A percentile compares a stretch with the other conserved stretches of the same genome.
These are phyloP conservation scores for Parathielavia hyrcaniae DNA, from an alignment of 495 filamentous ascomycete genomes.

Conservation along the genomic window DNA sequence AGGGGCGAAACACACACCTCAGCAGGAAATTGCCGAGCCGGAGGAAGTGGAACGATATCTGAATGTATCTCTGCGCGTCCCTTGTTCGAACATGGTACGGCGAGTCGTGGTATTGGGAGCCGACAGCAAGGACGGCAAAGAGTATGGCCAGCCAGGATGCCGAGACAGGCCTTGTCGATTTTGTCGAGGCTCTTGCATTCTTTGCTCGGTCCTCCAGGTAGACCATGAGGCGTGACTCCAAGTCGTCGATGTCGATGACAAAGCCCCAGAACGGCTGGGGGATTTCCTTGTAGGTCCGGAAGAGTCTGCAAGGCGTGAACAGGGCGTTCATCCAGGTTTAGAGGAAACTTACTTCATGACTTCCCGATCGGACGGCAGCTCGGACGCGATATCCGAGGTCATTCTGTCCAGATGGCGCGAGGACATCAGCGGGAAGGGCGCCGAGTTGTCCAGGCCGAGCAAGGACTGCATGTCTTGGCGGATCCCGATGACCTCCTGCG, in stretches of 20 bases:
- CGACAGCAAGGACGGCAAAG: constrained; percentile 73
- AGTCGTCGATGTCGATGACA: constrained; percentile 58
- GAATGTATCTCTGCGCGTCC: constrained; percentile 50
- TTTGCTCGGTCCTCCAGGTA: constrained; percentile 62
- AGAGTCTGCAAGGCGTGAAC: constrained; percentile 46
- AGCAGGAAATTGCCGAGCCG: constrained; percentile 49
- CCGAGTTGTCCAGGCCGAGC: constrained; percentile 75
- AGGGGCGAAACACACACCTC: constrained; percentile 24
- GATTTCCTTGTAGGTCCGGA: constrained; percentile 68
- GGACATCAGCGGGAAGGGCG: constrained; percentile 79
- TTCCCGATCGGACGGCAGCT: constrained; percentile 58
- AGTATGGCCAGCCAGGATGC: constrained; percentile 66
- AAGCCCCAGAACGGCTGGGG: constrained; percentile 75
- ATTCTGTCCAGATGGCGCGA: constrained; percentile 62
- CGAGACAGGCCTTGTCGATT: constrained; percentile 50
- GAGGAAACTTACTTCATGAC: constrained; percentile 46
- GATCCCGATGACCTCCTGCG: constrained; percentile 44
- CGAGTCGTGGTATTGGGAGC: constrained; percentile 71
- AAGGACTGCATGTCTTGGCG: constrained; percentile 67
- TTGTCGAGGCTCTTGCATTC: constrained; percentile 44
- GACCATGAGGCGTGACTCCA: constrained; percentile 59
- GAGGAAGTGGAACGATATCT: constrained; percentile 53
- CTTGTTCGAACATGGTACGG: constrained; percentile 50
- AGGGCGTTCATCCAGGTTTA: constrained; percentile 1
- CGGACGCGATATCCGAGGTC: constrained; percentile 60